These are phyloP conservation scores for Metschnikowia noctiluminum DNA, from an alignment of 805 yeast genomes.

Conservation along the genomic window DNA sequence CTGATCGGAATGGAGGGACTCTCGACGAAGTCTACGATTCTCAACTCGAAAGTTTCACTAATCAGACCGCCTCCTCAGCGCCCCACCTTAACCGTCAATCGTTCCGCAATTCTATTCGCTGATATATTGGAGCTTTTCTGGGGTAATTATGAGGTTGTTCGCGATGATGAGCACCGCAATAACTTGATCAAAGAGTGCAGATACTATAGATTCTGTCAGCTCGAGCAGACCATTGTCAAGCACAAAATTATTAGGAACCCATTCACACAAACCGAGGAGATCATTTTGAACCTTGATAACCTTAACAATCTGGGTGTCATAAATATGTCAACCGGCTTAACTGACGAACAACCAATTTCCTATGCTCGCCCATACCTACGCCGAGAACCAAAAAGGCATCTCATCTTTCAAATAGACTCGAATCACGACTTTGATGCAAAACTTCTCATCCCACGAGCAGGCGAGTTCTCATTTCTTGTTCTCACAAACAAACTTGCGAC, in stretches of 20 bases:
- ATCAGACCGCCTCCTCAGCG: conserved; percentile 78
- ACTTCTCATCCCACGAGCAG: conserved; percentile 29
- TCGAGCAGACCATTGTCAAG: conserved; percentile 68
- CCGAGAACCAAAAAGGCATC: conserved; percentile 30
- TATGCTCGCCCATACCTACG: conserved; percentile 34
- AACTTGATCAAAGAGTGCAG: conserved; percentile 65
- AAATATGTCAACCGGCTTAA: conserved; percentile 18
- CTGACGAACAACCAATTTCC: conserved; percentile 22
- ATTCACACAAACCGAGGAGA: conserved; percentile 49
- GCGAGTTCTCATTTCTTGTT: conserved; percentile 24
- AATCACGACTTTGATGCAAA: conserved; percentile 27
- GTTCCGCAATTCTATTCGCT: conserved; percentile 53
- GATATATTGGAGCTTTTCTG: conserved; percentile 54
- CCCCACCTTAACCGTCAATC: conserved; percentile 49
- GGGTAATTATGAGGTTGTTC: conserved; percentile 50
- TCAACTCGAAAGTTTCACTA: conserved; percentile 41
- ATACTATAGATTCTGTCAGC: conserved; percentile 70
- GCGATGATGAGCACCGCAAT: conserved; percentile 52
- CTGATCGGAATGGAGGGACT: conserved; percentile 56
- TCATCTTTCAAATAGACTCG: conserved; percentile 32
- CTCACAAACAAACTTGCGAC: conserved; percentile 24
- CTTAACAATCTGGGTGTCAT: conserved; percentile 37
- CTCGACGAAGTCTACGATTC: conserved; percentile 42
- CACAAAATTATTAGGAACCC: conserved; percentile 52
- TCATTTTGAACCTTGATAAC: conserved; percentile 49